Conservation (phyloP, 768 basidiomycete genomes). For the Leccinum variicolor region DNA sequence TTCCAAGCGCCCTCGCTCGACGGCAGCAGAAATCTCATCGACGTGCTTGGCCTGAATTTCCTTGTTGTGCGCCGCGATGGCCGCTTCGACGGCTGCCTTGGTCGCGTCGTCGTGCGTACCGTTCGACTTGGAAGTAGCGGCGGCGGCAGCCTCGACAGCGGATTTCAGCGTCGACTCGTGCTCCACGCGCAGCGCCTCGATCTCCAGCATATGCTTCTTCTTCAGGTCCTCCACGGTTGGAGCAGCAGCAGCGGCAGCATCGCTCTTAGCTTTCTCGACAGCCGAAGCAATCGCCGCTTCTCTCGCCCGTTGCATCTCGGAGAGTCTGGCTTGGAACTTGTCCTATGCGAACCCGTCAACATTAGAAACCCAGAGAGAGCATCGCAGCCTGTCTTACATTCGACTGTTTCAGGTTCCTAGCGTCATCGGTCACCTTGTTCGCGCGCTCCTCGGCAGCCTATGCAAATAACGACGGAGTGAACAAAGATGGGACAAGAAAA, state of each 20-base stretch:
- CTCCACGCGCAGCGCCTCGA: slow-evolving; percentile 52
- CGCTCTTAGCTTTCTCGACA: slow-evolving; percentile 52
- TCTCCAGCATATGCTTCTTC: slow-evolving; percentile 58
- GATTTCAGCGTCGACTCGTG: slow-evolving; percentile 52
- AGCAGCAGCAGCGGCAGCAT: slow-evolving; percentile 22
- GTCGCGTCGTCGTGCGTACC: slow-evolving; percentile 30
- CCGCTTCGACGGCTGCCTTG: slow-evolving; percentile 48
- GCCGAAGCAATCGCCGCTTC: slow-evolving; percentile 54
- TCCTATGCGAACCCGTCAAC: slow-evolving; percentile 41
- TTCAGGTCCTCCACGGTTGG: slow-evolving; percentile 37
- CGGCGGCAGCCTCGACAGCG: slow-evolving; percentile 47
- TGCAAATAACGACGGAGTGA: slow-evolving; percentile 1
- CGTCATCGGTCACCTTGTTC: slow-evolving; percentile 43
- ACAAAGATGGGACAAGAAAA: not conserved
- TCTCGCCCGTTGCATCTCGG: slow-evolving; percentile 50
- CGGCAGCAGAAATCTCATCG: slow-evolving; percentile 59
- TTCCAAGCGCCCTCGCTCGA: slow-evolving; percentile 69
- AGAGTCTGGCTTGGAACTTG: slow-evolving; percentile 55
- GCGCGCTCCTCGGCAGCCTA: slow-evolving; percentile 42
- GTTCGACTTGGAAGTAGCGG: slow-evolving; percentile 37
- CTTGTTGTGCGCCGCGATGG: slow-evolving; percentile 47
- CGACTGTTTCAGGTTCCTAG: slow-evolving; percentile 36
- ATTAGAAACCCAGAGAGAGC: not conserved
- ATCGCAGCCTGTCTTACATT: slow-evolving; percentile 19
- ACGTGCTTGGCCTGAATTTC: slow-evolving; percentile 44